These are phyloP conservation scores for Penicillium brevicompactum DNA, from an alignment of 2,329 filamentous ascomycete species.

Conservation along the genomic window DNA sequence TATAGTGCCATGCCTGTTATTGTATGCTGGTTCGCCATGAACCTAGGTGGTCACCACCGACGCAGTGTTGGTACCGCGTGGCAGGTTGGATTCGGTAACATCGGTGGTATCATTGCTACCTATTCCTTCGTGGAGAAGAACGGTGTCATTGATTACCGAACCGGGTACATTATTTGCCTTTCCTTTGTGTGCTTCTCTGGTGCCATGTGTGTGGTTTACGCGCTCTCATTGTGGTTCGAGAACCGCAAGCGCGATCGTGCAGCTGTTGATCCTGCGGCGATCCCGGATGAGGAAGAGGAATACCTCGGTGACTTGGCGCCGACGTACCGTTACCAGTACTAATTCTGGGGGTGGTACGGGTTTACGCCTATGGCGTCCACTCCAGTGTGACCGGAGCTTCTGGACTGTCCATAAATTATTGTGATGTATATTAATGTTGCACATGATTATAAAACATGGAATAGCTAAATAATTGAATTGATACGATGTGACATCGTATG, in stretches of 20 bases:
- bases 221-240: constrained; percentile 38
- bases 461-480: neutral
- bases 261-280: constrained; percentile 23
- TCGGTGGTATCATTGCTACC: constrained; percentile 77
- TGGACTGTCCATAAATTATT: neutral
- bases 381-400: neutral
- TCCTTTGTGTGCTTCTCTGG: constrained; percentile 71
- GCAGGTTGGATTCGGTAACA: constrained; percentile 77
- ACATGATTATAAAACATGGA: neutral
- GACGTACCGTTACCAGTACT: constrained; percentile 44
- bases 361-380: neutral
- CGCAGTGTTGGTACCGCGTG: constrained; percentile 72
- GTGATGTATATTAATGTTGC: neutral
- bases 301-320: constrained; percentile 45
- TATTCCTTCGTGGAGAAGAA: constrained; percentile 70
- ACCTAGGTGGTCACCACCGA: constrained; percentile 71
- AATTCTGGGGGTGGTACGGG: neutral
- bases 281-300: constrained; percentile 37
- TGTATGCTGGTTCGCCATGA: constrained; percentile 82
- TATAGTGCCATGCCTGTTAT: constrained; percentile 91
- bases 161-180: constrained; percentile 77
- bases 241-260: constrained; percentile 44
- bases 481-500: neutral
- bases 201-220: constrained; percentile 48
- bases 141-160: constrained; percentile 63